Evolutionary conservation across 1,139 yeast species (phyloP).

Genomic region (Pneumocystis wakefieldiae): DNA sequence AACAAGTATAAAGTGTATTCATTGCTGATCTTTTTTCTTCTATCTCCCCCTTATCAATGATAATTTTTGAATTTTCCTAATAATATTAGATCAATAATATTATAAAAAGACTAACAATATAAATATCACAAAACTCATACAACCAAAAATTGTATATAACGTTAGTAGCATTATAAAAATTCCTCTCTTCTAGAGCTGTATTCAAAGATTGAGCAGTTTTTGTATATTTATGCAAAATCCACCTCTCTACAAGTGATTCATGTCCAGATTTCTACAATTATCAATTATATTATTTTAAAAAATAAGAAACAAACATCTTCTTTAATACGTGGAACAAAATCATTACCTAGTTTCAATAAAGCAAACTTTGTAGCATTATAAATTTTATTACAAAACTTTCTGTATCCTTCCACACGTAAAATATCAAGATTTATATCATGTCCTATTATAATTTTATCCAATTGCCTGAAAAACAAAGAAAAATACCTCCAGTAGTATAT

Average conservation of each 20-base stretch:
- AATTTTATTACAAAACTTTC: slow-evolving; percentile 98
- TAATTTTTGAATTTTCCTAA: slow-evolving; percentile 64
- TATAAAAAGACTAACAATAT: slow-evolving; percentile 37
- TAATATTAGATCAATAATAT: not conserved
- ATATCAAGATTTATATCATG: slow-evolving; percentile 94
- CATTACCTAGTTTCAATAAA: slow-evolving; percentile 79
- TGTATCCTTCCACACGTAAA: slow-evolving; percentile 93
- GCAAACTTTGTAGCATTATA: slow-evolving; percentile 98
- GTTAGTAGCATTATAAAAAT: slow-evolving; percentile 76
- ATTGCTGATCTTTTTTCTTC: slow-evolving; percentile 72
- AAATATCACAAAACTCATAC: slow-evolving; percentile 88
- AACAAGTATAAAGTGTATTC: slow-evolving; percentile 82
- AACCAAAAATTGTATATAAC: slow-evolving; percentile 88
- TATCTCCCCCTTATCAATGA: slow-evolving; percentile 80
- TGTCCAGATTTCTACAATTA: slow-evolving; percentile 41
- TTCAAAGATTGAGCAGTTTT: slow-evolving; percentile 51
- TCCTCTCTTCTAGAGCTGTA: slow-evolving; percentile 62
- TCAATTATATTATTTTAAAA: slow-evolving; percentile 10
- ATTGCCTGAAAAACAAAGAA: not conserved
- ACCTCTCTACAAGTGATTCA: slow-evolving; percentile 85
- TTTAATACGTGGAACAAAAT: slow-evolving; percentile 62
- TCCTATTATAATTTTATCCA: slow-evolving; percentile 21
- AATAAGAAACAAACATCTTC: slow-evolving; percentile 21
- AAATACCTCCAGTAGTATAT: slow-evolving; percentile 71
- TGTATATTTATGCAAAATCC: slow-evolving; percentile 84